Percentiles rank a stretch among this genome's conserved stretches.
phyloP scores from a whole-genome alignment of 2,329 filamentous ascomycete species.

The Claviceps purpurea region DNA sequence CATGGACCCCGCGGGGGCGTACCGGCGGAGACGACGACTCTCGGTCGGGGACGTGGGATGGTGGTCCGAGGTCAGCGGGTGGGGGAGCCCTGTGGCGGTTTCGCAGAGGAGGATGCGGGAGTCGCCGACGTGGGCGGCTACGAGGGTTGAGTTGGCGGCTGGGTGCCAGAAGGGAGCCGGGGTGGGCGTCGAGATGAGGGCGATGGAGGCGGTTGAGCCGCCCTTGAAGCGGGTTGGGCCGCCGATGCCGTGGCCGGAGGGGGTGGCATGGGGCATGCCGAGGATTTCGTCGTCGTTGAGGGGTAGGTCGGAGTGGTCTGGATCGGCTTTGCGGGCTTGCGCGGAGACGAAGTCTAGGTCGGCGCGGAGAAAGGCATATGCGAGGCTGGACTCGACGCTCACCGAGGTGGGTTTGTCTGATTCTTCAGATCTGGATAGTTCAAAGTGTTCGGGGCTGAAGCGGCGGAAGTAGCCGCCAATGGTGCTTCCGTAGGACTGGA shows the following conservation, averaged over 20 bases:
- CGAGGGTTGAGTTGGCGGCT: constrained; percentile 64
- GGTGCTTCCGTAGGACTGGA: constrained; percentile 66
- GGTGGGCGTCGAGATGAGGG: constrained; percentile 82
- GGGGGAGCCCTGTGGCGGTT: constrained; percentile 65
- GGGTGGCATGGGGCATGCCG: constrained; percentile 42
- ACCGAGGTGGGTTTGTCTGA: constrained; percentile 26
- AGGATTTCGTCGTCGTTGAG: constrained; percentile 78
- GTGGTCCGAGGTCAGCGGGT: constrained; percentile 79
- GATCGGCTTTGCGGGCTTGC: constrained; percentile 69
- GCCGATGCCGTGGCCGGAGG: constrained; percentile 52
- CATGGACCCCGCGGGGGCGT: constrained; percentile 61
- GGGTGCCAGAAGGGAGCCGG: constrained; percentile 94
- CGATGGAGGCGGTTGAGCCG: constrained; percentile 82
- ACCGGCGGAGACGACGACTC: constrained; percentile 69
- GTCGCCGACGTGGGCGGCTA: constrained; percentile 87
- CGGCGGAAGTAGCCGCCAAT: constrained; percentile 91
- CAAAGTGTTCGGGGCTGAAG: constrained; percentile 72
- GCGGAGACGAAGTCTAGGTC: constrained; percentile 90
- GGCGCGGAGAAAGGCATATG: constrained; percentile 85
- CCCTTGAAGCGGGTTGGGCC: constrained; percentile 73
- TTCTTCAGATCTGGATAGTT: constrained; percentile 20
- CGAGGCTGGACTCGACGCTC: constrained; percentile 64
- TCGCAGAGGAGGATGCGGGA: constrained; percentile 83
- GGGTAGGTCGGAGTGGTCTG: constrained; percentile 63
- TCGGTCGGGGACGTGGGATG: constrained; percentile 82